Conservation (phyloP, 805 yeast species). For the Hanseniaspora hatyaiensis region DNA sequence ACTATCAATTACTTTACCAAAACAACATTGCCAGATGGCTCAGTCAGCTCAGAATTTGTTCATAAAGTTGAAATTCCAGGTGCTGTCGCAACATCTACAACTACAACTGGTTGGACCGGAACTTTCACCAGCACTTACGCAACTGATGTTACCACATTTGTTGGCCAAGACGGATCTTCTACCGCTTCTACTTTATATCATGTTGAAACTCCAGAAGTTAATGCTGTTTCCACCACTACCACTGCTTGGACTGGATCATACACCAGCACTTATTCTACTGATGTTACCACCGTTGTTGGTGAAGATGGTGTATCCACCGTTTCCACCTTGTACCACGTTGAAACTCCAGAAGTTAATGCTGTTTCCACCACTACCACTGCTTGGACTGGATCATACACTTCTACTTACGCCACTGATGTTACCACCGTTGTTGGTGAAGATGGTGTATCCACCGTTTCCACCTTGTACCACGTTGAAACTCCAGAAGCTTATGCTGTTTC, state of each 20-base stretch:
- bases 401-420: constrained; percentile 4
- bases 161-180: constrained; percentile 16
- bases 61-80: constrained; percentile 8
- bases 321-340: constrained; percentile 19
- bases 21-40: not conserved
- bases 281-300: constrained; percentile 15
- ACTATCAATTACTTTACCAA: not conserved
- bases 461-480: too few relatives aligned
- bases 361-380: constrained; percentile 17
- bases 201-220: constrained; percentile 14
- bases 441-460: too few relatives aligned
- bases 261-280: constrained; percentile 24
- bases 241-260: constrained; percentile 29
- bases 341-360: constrained; percentile 18
- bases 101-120: constrained; percentile 28
- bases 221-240: constrained; percentile 20
- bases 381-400: not conserved
- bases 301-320: constrained; percentile 17
- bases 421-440: constrained; percentile 14
- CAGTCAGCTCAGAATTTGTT: not conserved
- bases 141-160: constrained; percentile 14
- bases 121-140: constrained; percentile 25
- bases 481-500: too few relatives aligned
- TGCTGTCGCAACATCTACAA: constrained; percentile 18
- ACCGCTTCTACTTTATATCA: constrained; percentile 6